These are phyloP conservation scores for Coprinopsis strossmayeri DNA, from an alignment of 768 basidiomycete species.

Conservation along the genomic window DNA sequence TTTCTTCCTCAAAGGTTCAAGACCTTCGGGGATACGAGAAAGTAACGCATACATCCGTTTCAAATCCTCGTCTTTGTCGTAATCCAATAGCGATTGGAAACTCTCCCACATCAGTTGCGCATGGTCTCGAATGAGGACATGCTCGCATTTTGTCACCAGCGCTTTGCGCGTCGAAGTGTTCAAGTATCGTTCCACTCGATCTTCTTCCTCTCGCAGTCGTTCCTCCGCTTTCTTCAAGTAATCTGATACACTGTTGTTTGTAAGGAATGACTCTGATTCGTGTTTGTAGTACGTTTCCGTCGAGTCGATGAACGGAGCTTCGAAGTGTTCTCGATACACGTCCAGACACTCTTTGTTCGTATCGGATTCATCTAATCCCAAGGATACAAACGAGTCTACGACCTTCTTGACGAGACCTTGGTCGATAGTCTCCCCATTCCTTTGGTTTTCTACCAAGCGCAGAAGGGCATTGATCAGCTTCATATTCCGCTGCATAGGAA, in stretches of 20 bases:
- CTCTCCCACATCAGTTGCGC: slow-evolving; percentile 89
- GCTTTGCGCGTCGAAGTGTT: slow-evolving; percentile 87
- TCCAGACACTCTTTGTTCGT: slow-evolving; percentile 93
- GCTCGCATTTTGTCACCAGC: slow-evolving; percentile 83
- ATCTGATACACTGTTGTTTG: slow-evolving; percentile 88
- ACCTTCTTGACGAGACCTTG: slow-evolving; percentile 94
- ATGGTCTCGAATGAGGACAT: slow-evolving; percentile 89
- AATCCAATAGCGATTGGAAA: slow-evolving; percentile 90
- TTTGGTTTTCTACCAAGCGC: slow-evolving; percentile 84
- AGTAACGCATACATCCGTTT: slow-evolving; percentile 95
- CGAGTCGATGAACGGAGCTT: slow-evolving; percentile 78
- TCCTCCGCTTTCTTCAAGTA: slow-evolving; percentile 97
- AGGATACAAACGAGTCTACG: slow-evolving; percentile 94
- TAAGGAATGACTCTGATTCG: slow-evolving; percentile 90
- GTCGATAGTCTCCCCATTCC: slow-evolving; percentile 93
- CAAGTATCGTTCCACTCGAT: slow-evolving; percentile 92
- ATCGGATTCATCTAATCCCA: slow-evolving; percentile 88
- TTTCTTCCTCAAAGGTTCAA: slow-evolving; percentile 88
- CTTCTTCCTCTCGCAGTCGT: slow-evolving; percentile 90
- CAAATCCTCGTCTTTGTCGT: slow-evolving; percentile 92
- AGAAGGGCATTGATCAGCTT: slow-evolving; percentile 87
- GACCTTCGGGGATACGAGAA: slow-evolving; percentile 84
- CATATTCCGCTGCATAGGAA: slow-evolving; percentile 72
- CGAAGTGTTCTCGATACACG: slow-evolving; percentile 92
- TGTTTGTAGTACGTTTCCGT: slow-evolving; percentile 92